Conservation (phyloP, 768 basidiomycete species). For the Amanita fuliginea region DNA sequence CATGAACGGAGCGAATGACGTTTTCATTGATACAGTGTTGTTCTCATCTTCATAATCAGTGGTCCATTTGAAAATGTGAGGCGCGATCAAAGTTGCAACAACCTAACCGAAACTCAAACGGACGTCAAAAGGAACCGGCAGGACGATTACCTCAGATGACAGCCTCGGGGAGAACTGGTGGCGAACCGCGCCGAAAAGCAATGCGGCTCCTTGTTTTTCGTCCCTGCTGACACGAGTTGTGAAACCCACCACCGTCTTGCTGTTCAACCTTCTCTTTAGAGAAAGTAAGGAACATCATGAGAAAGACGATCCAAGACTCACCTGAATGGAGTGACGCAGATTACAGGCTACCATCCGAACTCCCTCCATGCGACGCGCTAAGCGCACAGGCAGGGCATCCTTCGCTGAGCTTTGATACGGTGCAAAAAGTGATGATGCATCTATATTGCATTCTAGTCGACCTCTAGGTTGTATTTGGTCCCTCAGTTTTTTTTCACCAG, state of each 20-base stretch:
- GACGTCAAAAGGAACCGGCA: slow-evolving; percentile 10
- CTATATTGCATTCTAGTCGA: slow-evolving; percentile 30
- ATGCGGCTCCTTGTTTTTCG: slow-evolving; percentile 20
- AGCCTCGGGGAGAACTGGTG: slow-evolving; percentile 69
- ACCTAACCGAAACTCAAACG: slow-evolving; percentile 19
- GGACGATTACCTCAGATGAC: slow-evolving; percentile 28
- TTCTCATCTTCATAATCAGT: slow-evolving; percentile 38
- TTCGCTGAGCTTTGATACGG: slow-evolving; percentile 18
- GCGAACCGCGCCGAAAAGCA: slow-evolving; percentile 57
- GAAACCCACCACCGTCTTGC: slow-evolving; percentile 32
- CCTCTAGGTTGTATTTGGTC: slow-evolving; percentile 33
- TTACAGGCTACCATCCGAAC: slow-evolving; percentile 22
- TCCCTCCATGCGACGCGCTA: slow-evolving; percentile 24
- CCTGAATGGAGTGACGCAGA: slow-evolving; percentile 34
- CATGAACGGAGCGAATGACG: slow-evolving; percentile 22
- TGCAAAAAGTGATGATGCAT: slow-evolving; percentile 38
- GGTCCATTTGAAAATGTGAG: slow-evolving; percentile 29
- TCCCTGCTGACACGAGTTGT: slow-evolving; percentile 25
- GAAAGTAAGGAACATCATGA: background rate
- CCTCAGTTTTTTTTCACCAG: slow-evolving; percentile 26
- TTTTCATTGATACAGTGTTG: slow-evolving; percentile 30
- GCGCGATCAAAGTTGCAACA: slow-evolving; percentile 27
- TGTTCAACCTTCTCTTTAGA: slow-evolving; percentile 34
- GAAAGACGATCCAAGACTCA: slow-evolving; percentile 14
- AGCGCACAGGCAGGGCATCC: slow-evolving; percentile 14